Evolutionary conservation across 2,329 filamentous ascomycete genomes (phyloP), one percentile per base, ranked within the genome.

Genomic region (Botrytis cinerea): DNA sequence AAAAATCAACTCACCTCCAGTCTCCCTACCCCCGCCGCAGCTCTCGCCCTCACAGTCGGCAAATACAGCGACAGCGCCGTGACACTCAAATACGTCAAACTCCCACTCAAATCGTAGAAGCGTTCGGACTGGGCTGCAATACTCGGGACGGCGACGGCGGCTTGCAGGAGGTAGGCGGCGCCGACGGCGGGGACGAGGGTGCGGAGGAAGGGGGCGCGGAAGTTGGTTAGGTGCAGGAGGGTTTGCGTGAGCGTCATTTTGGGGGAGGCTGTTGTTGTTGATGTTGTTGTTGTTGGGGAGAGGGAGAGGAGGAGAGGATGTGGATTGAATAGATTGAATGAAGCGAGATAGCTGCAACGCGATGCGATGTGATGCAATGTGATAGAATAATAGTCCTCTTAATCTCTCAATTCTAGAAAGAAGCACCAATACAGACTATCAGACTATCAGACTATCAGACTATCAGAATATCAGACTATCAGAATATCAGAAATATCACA

Each of bases 111-210:
- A 79, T 93, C 91, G 80, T 91, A 93, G 84, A 91, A 91, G 54
- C 88, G 86, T 79, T 93, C 91, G 10, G 88, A 87, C 78, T 89
- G 86, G 46, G 84, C 83, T 40, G 86, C 75, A 74, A 91, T 88
- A 9, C 89, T 91, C 8, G 91, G 91, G 2, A 90, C 80, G 7
- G 88, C 90, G 10, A 89, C 87, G 59, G 86, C 88, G 14, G 86
- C 84, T 82, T 92, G 91, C 64, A 92, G 84, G 2, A 87, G 87
- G 77, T 90, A 90, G 2, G 90, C 90, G 16, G 90, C 86, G 9
- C 86, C 86, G 20, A 91, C 85, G 51, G 86, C 86, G 2, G 90
- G 91, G 3, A 91, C 83, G 16, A 91, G 82, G 0, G 88, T 91
- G 61, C 89, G 85, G 20, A 92, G 84, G 73, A 92, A 86, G 1